These are phyloP conservation scores for Trichoderma simmonsii DNA, from an alignment of 2,329 filamentous ascomycete species.

Conservation along the genomic window DNA sequence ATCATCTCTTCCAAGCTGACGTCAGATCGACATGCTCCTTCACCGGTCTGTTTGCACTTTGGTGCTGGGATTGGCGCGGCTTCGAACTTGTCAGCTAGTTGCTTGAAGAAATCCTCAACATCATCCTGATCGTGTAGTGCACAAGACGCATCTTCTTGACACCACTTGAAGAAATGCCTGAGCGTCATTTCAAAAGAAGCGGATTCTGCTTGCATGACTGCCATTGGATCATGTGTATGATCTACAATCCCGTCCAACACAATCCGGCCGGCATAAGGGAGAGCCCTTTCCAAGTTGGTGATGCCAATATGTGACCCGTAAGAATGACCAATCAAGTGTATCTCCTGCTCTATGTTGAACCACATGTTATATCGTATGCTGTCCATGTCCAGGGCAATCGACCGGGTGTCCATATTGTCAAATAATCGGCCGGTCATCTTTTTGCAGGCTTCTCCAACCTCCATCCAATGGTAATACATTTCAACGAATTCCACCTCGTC, in stretches of 20 bases:
- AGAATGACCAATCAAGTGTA: not conserved
- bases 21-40: not conserved
- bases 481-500: conserved; percentile 13
- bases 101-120: not conserved
- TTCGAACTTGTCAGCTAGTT: not conserved
- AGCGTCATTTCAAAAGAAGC: conserved; percentile 3
- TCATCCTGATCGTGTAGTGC: not conserved
- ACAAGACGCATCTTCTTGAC: not conserved
- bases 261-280: conserved; percentile 36
- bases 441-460: not conserved
- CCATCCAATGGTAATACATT: not conserved
- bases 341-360: not conserved
- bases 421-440: not conserved
- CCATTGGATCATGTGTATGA: conserved; percentile 5
- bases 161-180: conserved; percentile 9
- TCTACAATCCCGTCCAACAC: conserved; percentile 39
- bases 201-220: conserved; percentile 8
- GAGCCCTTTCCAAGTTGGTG: conserved; percentile 22
- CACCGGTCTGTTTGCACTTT: not conserved
- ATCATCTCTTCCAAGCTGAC: not conserved
- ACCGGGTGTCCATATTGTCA: not conserved
- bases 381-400: not conserved
- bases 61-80: not conserved
- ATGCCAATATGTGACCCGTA: not conserved
- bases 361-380: not conserved